A percentile compares a stretch with the other conserved stretches of the same genome.
Conservation (phyloP, 2,329 filamentous ascomycete species). For the Macrophomina pseudophaseolina region DNA sequence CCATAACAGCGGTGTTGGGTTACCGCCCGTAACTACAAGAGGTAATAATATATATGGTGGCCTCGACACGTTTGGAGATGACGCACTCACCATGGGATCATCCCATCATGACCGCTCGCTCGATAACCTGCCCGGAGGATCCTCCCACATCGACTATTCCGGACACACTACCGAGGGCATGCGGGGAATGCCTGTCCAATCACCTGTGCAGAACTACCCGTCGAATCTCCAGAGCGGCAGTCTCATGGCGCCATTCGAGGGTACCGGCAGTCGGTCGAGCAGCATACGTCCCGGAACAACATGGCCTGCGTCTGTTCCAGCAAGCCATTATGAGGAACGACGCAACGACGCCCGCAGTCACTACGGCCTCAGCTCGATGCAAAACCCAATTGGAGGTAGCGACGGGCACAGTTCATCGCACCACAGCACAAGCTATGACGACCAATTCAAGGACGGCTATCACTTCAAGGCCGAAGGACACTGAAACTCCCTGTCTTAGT, state of each 20-base stretch:
- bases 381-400: not conserved
- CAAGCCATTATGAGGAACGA: conserved; percentile 6
- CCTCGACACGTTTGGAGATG: not conserved
- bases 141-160: not conserved
- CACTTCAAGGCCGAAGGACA: conserved; percentile 13
- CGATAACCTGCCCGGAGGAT: not conserved
- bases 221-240: not conserved
- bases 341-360: not conserved
- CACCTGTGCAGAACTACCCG: not conserved
- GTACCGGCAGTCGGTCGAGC: not conserved
- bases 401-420: conserved; percentile 1
- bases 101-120: not conserved
- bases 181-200: conserved; percentile 9
- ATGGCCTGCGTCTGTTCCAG: not conserved
- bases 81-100: not conserved
- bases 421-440: not conserved
- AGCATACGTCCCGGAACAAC: not conserved
- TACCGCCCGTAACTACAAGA: not conserved
- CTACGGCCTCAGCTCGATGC: not conserved
- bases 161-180: not conserved
- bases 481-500: not conserved
- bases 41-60: not conserved
- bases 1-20: conserved; percentile 1
- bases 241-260: not conserved
- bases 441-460: conserved; percentile 11